These are phyloP conservation scores for Skeletonema menzelii DNA, from an alignment of 108 stramenopile species.

Conservation along the genomic window DNA sequence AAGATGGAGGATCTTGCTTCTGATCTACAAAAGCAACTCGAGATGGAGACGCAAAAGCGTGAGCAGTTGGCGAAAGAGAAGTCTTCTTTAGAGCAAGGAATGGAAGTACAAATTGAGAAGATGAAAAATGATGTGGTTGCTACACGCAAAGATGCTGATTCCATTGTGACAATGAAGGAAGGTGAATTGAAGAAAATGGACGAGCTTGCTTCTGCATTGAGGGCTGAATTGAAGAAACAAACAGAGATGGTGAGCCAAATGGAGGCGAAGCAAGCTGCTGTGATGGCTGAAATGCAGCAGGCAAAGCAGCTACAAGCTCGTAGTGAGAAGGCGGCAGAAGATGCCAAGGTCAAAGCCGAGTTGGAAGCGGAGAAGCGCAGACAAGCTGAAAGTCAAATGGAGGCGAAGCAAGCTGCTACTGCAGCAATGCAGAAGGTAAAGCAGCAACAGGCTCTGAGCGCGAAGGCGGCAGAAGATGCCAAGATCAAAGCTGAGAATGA, in stretches of 20 bases:
- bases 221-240: slow-evolving; percentile 6
- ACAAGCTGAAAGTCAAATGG: background rate
- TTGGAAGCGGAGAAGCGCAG: background rate
- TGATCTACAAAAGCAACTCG: background rate
- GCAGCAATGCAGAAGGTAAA: background rate
- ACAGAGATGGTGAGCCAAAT: background rate
- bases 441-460: background rate
- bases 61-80: slow-evolving; percentile 31
- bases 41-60: background rate
- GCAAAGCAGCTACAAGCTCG: slow-evolving; percentile 1
- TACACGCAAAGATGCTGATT: slow-evolving; percentile 1
- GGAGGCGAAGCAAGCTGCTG: slow-evolving; percentile 3
- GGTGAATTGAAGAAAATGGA: slow-evolving; percentile 24
- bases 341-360: background rate
- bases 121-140: background rate
- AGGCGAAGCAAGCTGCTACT: background rate
- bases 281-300: background rate
- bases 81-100: slow-evolving; percentile 11
- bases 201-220: slow-evolving; percentile 10
- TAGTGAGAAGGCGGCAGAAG: background rate
- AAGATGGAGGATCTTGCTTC: slow-evolving; percentile 4
- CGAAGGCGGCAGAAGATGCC: background rate
- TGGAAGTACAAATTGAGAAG: slow-evolving; percentile 12
- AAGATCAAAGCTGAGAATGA: background rate
- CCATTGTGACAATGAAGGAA: background rate